phyloP scores from a whole-genome alignment of 352 stramenopile species.

The Phytophthora aleatoria region DNA sequence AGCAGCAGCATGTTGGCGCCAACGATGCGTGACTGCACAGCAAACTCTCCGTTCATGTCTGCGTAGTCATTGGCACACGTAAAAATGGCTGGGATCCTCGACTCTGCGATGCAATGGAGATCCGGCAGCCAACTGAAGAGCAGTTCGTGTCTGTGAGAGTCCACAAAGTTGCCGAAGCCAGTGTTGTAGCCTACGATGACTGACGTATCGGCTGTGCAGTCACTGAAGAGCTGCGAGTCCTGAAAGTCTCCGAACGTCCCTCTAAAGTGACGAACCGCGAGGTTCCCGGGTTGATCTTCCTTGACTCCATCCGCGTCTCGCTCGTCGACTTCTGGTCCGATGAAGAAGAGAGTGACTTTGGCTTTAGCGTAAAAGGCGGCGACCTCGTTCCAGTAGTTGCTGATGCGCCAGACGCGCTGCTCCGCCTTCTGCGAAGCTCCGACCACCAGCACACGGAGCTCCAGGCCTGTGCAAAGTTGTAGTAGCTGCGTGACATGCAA shows the following conservation, averaged over 20 bases:
- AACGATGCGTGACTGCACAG: slow-evolving; percentile 64
- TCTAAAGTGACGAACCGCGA: slow-evolving; percentile 42
- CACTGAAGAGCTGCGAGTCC: slow-evolving; percentile 28
- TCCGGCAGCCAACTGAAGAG: slow-evolving; percentile 80
- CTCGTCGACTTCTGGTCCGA: slow-evolving; percentile 58
- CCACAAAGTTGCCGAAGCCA: slow-evolving; percentile 81
- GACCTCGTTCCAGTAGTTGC: slow-evolving; percentile 72
- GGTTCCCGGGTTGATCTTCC: slow-evolving; percentile 17
- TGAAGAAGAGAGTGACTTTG: slow-evolving; percentile 59
- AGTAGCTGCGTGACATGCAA: slow-evolving; percentile 49
- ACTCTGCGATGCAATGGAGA: slow-evolving; percentile 57
- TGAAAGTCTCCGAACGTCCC: slow-evolving; percentile 65
- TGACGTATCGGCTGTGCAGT: slow-evolving; percentile 46
- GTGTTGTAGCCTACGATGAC: slow-evolving; percentile 78
- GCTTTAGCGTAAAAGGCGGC: slow-evolving; percentile 39
- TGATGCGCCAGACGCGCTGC: slow-evolving; percentile 70
- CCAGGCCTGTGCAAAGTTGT: slow-evolving; percentile 17
- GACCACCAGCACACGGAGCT: slow-evolving; percentile 55
- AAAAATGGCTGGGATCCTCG: slow-evolving; percentile 64
- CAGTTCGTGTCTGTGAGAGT: slow-evolving; percentile 48
- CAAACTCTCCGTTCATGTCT: slow-evolving; percentile 83
- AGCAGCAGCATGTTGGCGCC: slow-evolving; percentile 65
- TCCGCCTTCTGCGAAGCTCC: slow-evolving; percentile 73
- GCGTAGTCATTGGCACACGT: slow-evolving; percentile 82
- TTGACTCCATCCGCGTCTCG: slow-evolving; percentile 12